Base-by-base conservation (phyloP, 148 eudicot genomes). In the Silene conica region DNA sequence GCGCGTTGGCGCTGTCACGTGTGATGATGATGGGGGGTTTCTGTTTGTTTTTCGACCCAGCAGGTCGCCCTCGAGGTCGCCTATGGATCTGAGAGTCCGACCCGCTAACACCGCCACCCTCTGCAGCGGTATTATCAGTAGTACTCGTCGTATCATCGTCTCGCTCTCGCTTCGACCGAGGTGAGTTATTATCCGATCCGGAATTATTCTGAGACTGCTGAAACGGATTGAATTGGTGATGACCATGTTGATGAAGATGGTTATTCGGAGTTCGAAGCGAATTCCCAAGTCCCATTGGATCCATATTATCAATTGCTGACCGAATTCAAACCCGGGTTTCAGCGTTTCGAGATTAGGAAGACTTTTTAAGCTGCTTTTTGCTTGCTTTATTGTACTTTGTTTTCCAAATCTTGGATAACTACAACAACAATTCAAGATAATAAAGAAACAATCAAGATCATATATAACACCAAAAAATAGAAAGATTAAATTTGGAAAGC, bases 21-120 rank as follows among this genome's bases (percentile, higher is more conserved):
- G 94, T 88, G 71, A 92, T 92, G 71, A 92, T 92, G 80, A 92
- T 92, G 1, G 97, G 97, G 0, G 93, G 97, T 68, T 92, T 89
- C 19, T 92, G 94, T 77, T 92, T 92, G 73, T 92, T 92, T 23
- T 92, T 92, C 13, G 97, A 92, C 25, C 97, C 97, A 5, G 97
- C 86, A 0, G 97, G 97, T 9, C 97, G 55, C 0, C 96, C 96
- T 9, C 92, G 70, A 0, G 96, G 96, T 21, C 92, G 55, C 11
- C 96, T 68, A 4, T 72, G 58, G 59, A 80, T 87, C 65, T 86
- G 88, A 1, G 57, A 34, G 43, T 69, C 72, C 6, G 72, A 69
- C 59, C 72, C 72, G 11, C 62, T 4, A 71, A 38, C 25, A 1
- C 65, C 76, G 0, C 74, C 74, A 0, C 81, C 80, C 11, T 73